Conservation (phyloP, 2,329 filamentous ascomycete genomes). For the Cytospora chrysosperma region DNA sequence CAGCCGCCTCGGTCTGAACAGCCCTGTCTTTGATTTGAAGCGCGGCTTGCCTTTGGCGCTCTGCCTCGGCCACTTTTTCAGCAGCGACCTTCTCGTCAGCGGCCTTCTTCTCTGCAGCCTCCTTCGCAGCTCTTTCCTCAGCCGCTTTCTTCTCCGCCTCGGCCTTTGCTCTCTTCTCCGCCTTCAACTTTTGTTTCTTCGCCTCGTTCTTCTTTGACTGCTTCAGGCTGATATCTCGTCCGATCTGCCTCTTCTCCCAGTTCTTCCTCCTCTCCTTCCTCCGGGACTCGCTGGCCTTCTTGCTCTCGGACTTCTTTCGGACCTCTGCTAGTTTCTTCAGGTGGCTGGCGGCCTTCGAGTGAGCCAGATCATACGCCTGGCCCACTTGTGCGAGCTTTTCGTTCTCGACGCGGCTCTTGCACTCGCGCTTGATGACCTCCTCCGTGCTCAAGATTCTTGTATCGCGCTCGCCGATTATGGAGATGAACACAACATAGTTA, state of each 20-base stretch:
- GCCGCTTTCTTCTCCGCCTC: slow-evolving; percentile 29
- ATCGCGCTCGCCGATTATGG: slow-evolving; percentile 66
- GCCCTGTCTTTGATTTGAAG: not conserved
- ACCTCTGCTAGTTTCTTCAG: slow-evolving; percentile 44
- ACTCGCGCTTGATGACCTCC: slow-evolving; percentile 65
- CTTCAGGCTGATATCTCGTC: slow-evolving; percentile 39
- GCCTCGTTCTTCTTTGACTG: slow-evolving; percentile 44
- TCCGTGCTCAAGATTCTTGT: slow-evolving; percentile 55
- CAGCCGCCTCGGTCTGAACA: not conserved
- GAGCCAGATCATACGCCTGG: slow-evolving; percentile 67
- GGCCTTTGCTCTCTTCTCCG: slow-evolving; percentile 37
- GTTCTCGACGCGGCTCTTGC: slow-evolving; percentile 64
- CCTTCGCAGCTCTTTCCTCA: slow-evolving; percentile 27
- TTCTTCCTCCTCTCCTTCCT: slow-evolving; percentile 41
- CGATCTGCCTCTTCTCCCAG: slow-evolving; percentile 40
- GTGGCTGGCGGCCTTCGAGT: slow-evolving; percentile 53
- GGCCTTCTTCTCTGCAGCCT: slow-evolving; percentile 25
- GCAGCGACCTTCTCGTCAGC: slow-evolving; percentile 28
- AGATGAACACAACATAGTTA: slow-evolving; percentile 73
- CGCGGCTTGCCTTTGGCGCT: not conserved
- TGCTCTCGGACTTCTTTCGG: slow-evolving; percentile 49
- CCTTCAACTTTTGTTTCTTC: slow-evolving; percentile 39
- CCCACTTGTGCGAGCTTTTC: slow-evolving; percentile 75
- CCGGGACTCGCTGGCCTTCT: slow-evolving; percentile 45
- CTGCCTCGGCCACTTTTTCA: slow-evolving; percentile 25